phyloP scores from a whole-genome alignment of 2,329 filamentous ascomycete genomes.

The Aureobasidium sp. region DNA sequence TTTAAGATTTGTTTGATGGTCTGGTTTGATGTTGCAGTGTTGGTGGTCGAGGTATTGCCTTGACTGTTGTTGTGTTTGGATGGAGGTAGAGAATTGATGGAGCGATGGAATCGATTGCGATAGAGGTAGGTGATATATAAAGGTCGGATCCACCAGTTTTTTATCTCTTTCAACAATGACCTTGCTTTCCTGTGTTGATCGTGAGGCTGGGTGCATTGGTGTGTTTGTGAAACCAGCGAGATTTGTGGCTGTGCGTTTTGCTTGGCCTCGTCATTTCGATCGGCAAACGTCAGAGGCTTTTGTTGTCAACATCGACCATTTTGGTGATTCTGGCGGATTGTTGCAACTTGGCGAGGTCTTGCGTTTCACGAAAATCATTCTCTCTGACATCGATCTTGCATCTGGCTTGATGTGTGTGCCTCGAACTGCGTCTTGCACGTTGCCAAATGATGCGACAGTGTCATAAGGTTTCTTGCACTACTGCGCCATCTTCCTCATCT shows the following conservation, averaged over 20 bases:
- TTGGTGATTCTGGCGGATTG: background rate
- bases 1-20: background rate
- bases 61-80: background rate
- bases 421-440: background rate
- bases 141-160: background rate
- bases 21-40: background rate
- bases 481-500: background rate
- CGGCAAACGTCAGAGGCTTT: conserved; percentile 1
- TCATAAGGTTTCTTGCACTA: background rate
- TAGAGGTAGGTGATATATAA: background rate
- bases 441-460: background rate
- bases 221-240: background rate
- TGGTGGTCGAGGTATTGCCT: background rate
- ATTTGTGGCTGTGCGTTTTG: background rate
- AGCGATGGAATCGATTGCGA: background rate
- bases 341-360: background rate
- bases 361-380: background rate
- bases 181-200: conserved; percentile 2
- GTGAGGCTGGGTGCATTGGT: background rate
- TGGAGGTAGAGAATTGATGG: background rate
- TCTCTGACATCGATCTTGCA: background rate
- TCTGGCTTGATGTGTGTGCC: background rate
- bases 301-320: background rate
- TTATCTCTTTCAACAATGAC: background rate
- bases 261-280: conserved; percentile 5